phyloP scores from a whole-genome alignment of 2,329 filamentous ascomycete genomes.

The Phialophora expanda region DNA sequence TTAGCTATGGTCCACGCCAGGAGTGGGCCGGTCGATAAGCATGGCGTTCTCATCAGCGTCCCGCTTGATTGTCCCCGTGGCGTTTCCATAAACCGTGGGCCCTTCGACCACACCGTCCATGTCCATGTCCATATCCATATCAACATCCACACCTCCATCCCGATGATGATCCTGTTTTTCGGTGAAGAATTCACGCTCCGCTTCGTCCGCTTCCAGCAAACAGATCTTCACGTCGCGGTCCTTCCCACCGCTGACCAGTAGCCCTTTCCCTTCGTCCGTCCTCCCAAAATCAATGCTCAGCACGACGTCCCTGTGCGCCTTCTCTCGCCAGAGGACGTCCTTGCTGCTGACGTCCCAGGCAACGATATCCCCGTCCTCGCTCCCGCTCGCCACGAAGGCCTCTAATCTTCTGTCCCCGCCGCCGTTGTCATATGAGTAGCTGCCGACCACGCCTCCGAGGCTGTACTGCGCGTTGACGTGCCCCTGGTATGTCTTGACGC shows the following conservation, averaged over 20 bases:
- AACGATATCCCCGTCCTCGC: conserved; percentile 82
- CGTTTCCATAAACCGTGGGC: background rate
- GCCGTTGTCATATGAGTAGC: conserved; percentile 53
- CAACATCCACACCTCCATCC: conserved; percentile 12
- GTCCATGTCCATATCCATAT: conserved; percentile 27
- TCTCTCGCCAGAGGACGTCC: conserved; percentile 72
- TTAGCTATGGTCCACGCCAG: background rate
- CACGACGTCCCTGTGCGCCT: conserved; percentile 62
- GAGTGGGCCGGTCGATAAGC: conserved; percentile 1
- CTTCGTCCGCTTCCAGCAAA: conserved; percentile 29
- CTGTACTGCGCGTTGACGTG: conserved; percentile 84
- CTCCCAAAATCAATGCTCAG: conserved; percentile 61
- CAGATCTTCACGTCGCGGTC: conserved; percentile 37
- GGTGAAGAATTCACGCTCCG: conserved; percentile 7
- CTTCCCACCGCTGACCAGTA: conserved; percentile 39
- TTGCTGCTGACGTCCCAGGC: conserved; percentile 93
- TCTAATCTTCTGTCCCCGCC: conserved; percentile 31
- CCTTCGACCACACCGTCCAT: conserved; percentile 22
- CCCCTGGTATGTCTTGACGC: conserved; percentile 96
- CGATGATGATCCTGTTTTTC: conserved; percentile 1
- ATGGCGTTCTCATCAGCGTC: background rate
- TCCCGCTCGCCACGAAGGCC: conserved; percentile 79
- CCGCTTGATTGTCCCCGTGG: background rate
- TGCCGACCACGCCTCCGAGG: conserved; percentile 81
- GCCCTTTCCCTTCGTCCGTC: conserved; percentile 46